These are phyloP conservation scores for Golubevia sp. DNA, from an alignment of 1,284 basidiomycete genomes.

Conservation along the genomic window DNA sequence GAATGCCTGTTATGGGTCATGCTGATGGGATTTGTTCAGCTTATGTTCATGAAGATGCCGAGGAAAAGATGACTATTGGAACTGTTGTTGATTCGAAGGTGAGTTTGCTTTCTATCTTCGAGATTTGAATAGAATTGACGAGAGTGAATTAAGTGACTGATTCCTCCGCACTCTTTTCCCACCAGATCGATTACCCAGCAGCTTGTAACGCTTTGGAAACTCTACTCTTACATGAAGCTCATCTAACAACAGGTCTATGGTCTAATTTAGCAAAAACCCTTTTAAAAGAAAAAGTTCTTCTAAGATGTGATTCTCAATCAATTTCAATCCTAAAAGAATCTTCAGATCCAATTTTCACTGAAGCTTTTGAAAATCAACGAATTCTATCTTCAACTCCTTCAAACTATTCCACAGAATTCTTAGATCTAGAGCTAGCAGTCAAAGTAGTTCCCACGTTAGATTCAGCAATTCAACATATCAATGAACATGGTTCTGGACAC, in stretches of 20 bases:
- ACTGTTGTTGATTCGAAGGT: constrained; percentile 92
- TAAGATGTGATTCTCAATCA: constrained; percentile 74
- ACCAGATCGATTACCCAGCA: constrained; percentile 87
- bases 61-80: constrained; percentile 76
- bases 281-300: constrained; percentile 71
- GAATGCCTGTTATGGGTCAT: constrained; percentile 98
- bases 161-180: not conserved
- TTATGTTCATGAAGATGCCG: constrained; percentile 83
- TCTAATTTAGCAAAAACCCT: constrained; percentile 76
- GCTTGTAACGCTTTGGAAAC: constrained; percentile 96
- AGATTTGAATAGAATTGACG: not conserved
- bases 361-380: not conserved
- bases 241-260: constrained; percentile 68
- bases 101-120: constrained; percentile 25
- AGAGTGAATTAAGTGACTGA: not conserved
- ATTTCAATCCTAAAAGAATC: constrained; percentile 5
- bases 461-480: constrained; percentile 85
- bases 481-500: constrained; percentile 89
- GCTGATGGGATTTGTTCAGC: constrained; percentile 92
- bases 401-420: constrained; percentile 85
- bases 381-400: constrained; percentile 20
- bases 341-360: not conserved
- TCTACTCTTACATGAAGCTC: constrained; percentile 77
- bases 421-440: constrained; percentile 68
- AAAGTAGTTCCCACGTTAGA: constrained; percentile 73